phyloP scores from a whole-genome alignment of 306 rosid species.

The Astragalus membranaceus region DNA sequence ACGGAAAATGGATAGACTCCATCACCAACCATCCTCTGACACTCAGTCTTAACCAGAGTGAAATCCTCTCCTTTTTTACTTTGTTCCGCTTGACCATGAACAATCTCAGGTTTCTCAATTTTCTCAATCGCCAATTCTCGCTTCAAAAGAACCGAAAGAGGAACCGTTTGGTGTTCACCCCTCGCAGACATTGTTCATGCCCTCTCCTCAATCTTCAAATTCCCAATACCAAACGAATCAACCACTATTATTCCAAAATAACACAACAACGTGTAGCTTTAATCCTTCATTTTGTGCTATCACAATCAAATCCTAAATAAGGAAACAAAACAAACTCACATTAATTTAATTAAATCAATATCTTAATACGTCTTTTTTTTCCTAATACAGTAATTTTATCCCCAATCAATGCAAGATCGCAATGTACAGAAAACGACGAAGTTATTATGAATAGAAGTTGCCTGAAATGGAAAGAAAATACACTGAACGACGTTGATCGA shows the following conservation, averaged over 20 bases:
- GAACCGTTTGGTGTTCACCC: constrained; percentile 78
- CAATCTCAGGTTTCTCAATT: constrained; percentile 86
- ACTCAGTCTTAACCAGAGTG: constrained; percentile 65
- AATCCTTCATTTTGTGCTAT: constrained; percentile 1
- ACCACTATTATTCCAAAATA: not conserved
- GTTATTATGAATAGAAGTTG: not conserved
- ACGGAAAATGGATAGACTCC: constrained; percentile 88
- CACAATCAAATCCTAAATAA: constrained; percentile 26
- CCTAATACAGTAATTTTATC: constrained; percentile 2
- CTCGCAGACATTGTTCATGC: constrained; percentile 52
- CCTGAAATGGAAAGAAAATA: not conserved
- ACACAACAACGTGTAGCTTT: not conserved
- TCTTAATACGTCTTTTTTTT: not conserved
- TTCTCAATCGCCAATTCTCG: constrained; percentile 87
- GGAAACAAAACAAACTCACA: constrained; percentile 12
- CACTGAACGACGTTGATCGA: constrained; percentile 7
- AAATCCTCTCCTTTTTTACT: constrained; percentile 98
- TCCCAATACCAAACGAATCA: not conserved
- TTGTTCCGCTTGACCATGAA: constrained; percentile 78
- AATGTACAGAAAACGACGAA: not conserved
- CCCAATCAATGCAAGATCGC: constrained; percentile 1
- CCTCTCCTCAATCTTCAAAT: not conserved
- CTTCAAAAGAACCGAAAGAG: constrained; percentile 84
- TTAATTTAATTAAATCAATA: not conserved
- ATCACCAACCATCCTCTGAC: constrained; percentile 92